A percentile compares a stretch with the other conserved stretches of the same genome.
phyloP scores from a whole-genome alignment of 1,284 basidiomycete species.

The Albatrellus sp. region DNA sequence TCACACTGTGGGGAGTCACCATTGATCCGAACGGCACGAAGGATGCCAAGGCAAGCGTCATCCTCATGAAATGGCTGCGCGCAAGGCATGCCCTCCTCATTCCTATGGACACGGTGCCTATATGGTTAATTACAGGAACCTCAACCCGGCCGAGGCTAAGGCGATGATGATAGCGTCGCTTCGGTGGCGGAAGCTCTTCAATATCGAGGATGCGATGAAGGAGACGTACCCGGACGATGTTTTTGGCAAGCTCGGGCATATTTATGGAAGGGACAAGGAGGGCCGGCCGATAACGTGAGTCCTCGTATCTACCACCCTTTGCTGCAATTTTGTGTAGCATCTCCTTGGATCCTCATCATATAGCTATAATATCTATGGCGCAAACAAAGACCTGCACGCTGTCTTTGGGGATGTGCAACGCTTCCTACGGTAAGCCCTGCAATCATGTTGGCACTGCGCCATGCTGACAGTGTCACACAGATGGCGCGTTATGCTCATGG shows the following conservation, averaged over 20 bases:
- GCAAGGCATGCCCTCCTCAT: constrained; percentile 38
- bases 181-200: constrained; percentile 61
- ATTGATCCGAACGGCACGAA: constrained; percentile 39
- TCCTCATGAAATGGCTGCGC: constrained; percentile 68
- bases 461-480: constrained; percentile 20
- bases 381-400: constrained; percentile 44
- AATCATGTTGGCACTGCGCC: no score
- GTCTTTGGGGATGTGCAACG: constrained; percentile 61
- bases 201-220: constrained; percentile 43
- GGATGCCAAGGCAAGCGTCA: constrained; percentile 54
- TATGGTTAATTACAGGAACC: constrained; percentile 28
- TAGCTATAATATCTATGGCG: constrained; percentile 68
- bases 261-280: constrained; percentile 55
- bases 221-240: constrained; percentile 55
- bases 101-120: background rate
- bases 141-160: constrained; percentile 39
- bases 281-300: constrained; percentile 53
- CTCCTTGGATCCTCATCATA: background rate
- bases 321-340: background rate
- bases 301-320: constrained; percentile 5
- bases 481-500: constrained; percentile 70
- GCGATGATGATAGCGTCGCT: constrained; percentile 59
- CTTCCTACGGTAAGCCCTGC: constrained; percentile 45
- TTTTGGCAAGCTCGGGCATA: constrained; percentile 52
- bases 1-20: constrained; percentile 57